Evolutionary conservation across 208 protist genomes (phyloP).

Genomic region (Leishmania aethiopica): DNA sequence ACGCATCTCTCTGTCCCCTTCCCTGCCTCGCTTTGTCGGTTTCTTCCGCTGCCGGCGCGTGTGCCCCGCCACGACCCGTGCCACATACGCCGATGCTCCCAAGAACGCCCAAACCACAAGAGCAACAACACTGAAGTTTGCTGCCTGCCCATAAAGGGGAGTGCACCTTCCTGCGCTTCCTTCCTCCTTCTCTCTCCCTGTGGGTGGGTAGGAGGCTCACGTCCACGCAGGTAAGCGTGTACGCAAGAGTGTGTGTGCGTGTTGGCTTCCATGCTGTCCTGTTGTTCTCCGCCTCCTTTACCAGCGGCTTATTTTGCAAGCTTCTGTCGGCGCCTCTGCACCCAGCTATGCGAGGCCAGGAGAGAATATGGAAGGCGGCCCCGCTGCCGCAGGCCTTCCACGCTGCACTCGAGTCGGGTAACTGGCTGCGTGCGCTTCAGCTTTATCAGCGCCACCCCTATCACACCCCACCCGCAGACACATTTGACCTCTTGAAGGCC

Average conservation of each 20-base stretch:
- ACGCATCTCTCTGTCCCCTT: background rate
- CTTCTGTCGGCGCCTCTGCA: background rate
- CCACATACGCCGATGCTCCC: background rate
- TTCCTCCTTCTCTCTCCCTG: background rate
- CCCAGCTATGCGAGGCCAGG: constrained; percentile 12
- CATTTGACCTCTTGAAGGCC: constrained; percentile 80
- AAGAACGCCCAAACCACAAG: background rate
- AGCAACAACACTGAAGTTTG: background rate
- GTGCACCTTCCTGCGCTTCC: background rate
- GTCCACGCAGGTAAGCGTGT: background rate
- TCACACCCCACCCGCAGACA: constrained; percentile 87
- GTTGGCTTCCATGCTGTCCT: background rate
- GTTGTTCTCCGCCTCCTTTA: background rate
- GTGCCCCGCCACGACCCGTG: background rate
- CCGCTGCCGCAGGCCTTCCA: constrained; percentile 84
- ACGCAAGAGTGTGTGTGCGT: background rate
- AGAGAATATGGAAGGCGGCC: constrained; percentile 81
- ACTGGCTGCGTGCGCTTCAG: constrained; percentile 80
- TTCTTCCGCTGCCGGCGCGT: background rate
- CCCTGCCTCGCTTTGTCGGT: background rate
- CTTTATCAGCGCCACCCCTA: constrained; percentile 88
- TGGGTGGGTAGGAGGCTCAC: background rate
- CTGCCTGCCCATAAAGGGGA: background rate
- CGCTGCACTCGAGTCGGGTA: constrained; percentile 72
- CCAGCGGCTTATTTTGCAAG: background rate